Evolutionary conservation across 768 basidiomycete species (phyloP).

Genomic region (Hortiboletus campestris): DNA sequence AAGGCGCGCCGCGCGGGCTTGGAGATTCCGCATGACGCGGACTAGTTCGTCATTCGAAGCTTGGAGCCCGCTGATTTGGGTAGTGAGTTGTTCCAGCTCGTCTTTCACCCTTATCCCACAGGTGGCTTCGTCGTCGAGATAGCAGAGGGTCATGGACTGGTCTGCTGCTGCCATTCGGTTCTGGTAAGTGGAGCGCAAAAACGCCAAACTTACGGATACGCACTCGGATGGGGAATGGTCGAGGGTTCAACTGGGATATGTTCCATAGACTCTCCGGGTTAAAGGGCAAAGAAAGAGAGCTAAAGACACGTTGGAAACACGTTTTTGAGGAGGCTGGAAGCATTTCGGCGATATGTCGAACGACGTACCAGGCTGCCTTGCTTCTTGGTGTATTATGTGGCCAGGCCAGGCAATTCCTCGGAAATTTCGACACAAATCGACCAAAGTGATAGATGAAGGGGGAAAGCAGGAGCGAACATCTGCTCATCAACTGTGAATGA

Average conservation of each 20-base stretch:
- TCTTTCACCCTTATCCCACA: conserved; percentile 9
- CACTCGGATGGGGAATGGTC: conserved; percentile 19
- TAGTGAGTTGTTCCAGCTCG: conserved; percentile 27
- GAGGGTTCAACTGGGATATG: conserved; percentile 20
- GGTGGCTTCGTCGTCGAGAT: conserved; percentile 20
- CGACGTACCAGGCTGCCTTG: conserved; percentile 15
- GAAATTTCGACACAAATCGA: conserved; percentile 20
- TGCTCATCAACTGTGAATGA: conserved; percentile 1
- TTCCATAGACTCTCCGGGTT: conserved; percentile 23
- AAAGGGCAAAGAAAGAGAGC: conserved; percentile 22
- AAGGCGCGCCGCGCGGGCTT: conserved; percentile 31
- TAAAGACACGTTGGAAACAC: conserved; percentile 30
- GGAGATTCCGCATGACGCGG: conserved; percentile 26
- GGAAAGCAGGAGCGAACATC: background rate
- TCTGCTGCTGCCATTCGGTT: conserved; percentile 3
- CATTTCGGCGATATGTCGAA: conserved; percentile 20
- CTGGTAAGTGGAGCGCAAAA: conserved; percentile 4
- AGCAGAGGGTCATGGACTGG: conserved; percentile 23
- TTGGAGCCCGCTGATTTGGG: conserved; percentile 27
- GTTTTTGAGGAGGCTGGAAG: conserved; percentile 21
- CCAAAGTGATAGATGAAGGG: conserved; percentile 6
- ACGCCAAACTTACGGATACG: conserved; percentile 4
- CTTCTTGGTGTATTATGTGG: conserved; percentile 8
- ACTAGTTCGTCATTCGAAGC: conserved; percentile 29
- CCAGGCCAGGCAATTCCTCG: conserved; percentile 13